phyloP scores from a whole-genome alignment of 2,329 filamentous ascomycete genomes.

The Colletotrichum tanaceti region DNA sequence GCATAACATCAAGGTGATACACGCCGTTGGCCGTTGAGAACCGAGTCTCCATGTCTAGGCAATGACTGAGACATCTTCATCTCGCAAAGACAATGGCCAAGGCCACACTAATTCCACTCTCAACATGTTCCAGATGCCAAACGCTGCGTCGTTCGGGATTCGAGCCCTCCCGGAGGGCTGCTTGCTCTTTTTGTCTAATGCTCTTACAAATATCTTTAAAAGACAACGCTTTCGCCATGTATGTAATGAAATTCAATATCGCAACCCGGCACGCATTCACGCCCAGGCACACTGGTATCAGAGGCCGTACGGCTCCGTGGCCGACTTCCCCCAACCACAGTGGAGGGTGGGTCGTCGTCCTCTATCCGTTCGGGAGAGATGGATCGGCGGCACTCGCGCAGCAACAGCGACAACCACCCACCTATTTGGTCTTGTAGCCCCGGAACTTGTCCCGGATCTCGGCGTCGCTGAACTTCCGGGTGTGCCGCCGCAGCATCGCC shows the following conservation, averaged over 20 bases:
- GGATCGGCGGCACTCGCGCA: no score
- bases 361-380: no score
- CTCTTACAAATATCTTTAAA: background rate
- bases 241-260: constrained; percentile 4
- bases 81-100: background rate
- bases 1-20: background rate
- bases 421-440: constrained; percentile 15
- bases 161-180: background rate
- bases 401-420: no score
- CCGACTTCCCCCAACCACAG: no score
- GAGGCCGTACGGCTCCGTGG: background rate
- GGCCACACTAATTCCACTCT: background rate
- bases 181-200: background rate
- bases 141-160: background rate
- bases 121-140: no score
- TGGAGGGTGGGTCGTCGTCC: no score
- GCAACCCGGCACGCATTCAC: background rate
- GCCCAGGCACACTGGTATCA: background rate
- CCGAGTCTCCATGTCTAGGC: background rate
- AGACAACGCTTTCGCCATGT: constrained; percentile 14
- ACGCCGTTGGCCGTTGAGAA: background rate
- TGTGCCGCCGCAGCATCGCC: constrained; percentile 72
- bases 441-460: constrained; percentile 71
- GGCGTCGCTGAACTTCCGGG: constrained; percentile 72
- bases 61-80: background rate